Evolutionary conservation across 371 early-diverging fungal species (phyloP), one percentile per base, ranked within the genome.

Genomic region (Fennellomyces sp.): DNA sequence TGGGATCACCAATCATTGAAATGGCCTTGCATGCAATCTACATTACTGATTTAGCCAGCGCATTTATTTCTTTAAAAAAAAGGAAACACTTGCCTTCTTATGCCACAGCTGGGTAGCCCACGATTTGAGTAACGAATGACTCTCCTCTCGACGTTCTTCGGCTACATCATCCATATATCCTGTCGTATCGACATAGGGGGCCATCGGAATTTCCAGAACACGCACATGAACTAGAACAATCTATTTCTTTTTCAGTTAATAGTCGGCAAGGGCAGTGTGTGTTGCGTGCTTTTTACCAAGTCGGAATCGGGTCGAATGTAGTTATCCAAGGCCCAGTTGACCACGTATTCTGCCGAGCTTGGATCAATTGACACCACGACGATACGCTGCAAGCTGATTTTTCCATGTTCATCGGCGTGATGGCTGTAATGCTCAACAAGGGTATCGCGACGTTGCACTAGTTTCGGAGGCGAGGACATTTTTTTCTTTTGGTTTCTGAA

Each of bases 1-100:
- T 76, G 7, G 85, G 76, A 50, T 86, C 85, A 11, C 86, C 86
- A 36, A 78, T 72, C 78, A 84, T 82, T 0, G 83, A 81, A 36
- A 85, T 80, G 12, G 85, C 87, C 60, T 83, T 83, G 51, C 78
- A 80, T 3, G 81, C 82, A 56, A 83, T 71, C 80, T 45, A 8
- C 3, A 12, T 5, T 49, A 19, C 23, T 23, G 49, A 17, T 21
- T n/a, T n/a, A 7, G 12, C 7, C 19, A 47, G 11, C n/a, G n/a
- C n/a, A n/a, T n/a, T n/a, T n/a, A n/a, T n/a, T n/a, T n/a, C n/a
- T n/a, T n/a, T n/a, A n/a, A 47, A 12, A 47, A 17, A 47, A 10
- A 17, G 19, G 6, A 2, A 23, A 6, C 11, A 19, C 35, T 47
- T 63, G 72, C 76, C 67, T 74, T 59, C 48, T 64, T 63, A 15